phyloP scores from a whole-genome alignment of 192 early-diverging fungal genomes.

The Allomyces macrogynus region DNA sequence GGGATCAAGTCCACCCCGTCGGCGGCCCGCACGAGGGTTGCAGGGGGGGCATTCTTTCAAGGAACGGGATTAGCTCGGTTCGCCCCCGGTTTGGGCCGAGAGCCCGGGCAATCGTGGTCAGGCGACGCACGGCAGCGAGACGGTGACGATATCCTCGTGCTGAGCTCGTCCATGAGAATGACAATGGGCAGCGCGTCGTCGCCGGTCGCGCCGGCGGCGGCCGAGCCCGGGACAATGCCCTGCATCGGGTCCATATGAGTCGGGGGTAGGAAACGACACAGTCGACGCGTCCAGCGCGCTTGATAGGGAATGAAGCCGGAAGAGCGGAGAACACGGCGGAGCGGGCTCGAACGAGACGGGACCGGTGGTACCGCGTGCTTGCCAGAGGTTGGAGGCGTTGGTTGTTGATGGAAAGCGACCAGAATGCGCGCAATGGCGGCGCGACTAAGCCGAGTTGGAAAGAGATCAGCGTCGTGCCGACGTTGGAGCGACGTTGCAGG shows the following conservation, averaged over 20 bases:
- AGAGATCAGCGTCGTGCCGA: neutral
- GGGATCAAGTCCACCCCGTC: too few species aligned
- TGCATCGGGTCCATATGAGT: too few species aligned
- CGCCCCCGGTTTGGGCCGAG: constrained; percentile 85
- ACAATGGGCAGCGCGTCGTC: constrained; percentile 33
- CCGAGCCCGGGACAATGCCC: too few species aligned
- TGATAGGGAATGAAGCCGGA: too few species aligned
- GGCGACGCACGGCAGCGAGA: constrained; percentile 60
- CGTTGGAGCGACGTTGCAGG: too few species aligned
- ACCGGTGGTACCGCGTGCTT: neutral
- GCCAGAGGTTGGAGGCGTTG: neutral
- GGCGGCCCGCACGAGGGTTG: too few species aligned
- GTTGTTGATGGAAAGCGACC: neutral
- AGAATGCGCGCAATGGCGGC: neutral
- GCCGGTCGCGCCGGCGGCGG: neutral
- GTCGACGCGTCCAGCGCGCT: too few species aligned
- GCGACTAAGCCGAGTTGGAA: neutral
- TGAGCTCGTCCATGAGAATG: constrained; percentile 76
- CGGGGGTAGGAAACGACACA: too few species aligned
- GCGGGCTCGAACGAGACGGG: neutral
- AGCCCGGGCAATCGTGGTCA: constrained; percentile 72
- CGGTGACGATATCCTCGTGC: constrained; percentile 69
- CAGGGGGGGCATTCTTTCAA: constrained; percentile 49
- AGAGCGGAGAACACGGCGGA: too few species aligned
- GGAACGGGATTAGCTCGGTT: constrained; percentile 89